These are phyloP conservation scores for Sarocladium brachiariae DNA, from an alignment of 2,329 filamentous ascomycete genomes.

Conservation along the genomic window DNA sequence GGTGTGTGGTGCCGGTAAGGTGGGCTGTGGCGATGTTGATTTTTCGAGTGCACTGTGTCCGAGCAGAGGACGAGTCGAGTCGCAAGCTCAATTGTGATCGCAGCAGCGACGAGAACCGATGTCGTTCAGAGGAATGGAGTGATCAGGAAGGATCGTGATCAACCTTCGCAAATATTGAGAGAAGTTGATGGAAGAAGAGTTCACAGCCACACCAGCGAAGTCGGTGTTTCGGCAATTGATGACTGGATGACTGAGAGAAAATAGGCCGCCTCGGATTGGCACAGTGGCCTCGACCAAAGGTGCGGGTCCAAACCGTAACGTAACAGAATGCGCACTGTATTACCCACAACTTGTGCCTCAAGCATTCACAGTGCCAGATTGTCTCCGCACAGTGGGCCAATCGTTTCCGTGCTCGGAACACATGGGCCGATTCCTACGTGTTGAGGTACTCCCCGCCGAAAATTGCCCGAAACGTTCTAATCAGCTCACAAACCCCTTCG, in stretches of 20 bases:
- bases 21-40: background rate
- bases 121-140: too few relatives aligned
- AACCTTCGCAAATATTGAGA: background rate
- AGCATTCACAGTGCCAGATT: background rate
- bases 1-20: background rate
- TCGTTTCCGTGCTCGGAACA: background rate
- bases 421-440: background rate
- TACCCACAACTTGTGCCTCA: too few relatives aligned
- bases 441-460: conserved; percentile 4
- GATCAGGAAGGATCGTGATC: background rate
- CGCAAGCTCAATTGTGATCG: background rate
- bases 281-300: background rate
- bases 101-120: background rate
- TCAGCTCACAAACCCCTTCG: background rate
- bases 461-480: conserved; percentile 2
- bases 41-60: background rate
- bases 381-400: background rate
- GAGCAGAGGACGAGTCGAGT: conserved; percentile 1
- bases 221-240: conserved; percentile 6
- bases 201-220: background rate
- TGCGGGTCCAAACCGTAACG: background rate
- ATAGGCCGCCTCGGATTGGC: conserved; percentile 5
- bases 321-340: background rate
- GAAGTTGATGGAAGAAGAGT: background rate
- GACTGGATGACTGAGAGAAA: conserved; percentile 9